A percentile compares a stretch with the other conserved stretches of the same genome.
These are phyloP conservation scores for Picocystis sp. DNA, from an alignment of 163 green algal genomes.

Conservation along the genomic window DNA sequence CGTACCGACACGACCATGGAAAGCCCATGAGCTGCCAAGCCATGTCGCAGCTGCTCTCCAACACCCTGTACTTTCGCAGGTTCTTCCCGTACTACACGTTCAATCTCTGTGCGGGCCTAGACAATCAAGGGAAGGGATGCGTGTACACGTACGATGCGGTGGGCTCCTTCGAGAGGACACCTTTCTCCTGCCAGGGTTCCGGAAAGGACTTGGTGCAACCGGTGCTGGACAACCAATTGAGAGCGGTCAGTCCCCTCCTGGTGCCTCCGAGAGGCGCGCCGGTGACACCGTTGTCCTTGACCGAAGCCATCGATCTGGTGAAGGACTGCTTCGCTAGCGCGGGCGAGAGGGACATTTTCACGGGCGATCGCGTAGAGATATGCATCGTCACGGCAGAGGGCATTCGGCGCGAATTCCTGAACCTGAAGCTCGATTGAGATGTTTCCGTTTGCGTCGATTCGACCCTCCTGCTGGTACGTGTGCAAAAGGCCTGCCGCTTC, in stretches of 20 bases:
- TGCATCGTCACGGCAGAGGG: slow-evolving; percentile 83
- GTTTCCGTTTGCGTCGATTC: too few species aligned
- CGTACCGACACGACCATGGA: slow-evolving; percentile 73
- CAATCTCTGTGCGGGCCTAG: slow-evolving; percentile 87
- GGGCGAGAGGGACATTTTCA: slow-evolving; percentile 97
- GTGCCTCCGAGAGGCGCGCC: slow-evolving; percentile 34
- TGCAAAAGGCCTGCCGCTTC: too few species aligned
- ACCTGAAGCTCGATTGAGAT: slow-evolving; percentile 75
- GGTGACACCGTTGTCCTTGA: slow-evolving; percentile 55
- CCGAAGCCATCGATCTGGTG: slow-evolving; percentile 82
- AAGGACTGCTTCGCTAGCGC: slow-evolving; percentile 89
- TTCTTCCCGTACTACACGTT: slow-evolving; percentile 99
- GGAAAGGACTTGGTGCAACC: slow-evolving; percentile 93
- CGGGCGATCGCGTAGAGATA: slow-evolving; percentile 90
- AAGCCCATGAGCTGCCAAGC: slow-evolving; percentile 70
- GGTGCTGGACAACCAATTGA: slow-evolving; percentile 98
- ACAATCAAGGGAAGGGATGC: slow-evolving; percentile 74
- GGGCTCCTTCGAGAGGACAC: slow-evolving; percentile 74
- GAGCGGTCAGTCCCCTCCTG: slow-evolving; percentile 68
- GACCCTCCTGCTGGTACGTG: too few species aligned
- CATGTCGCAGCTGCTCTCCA: slow-evolving; percentile 83
- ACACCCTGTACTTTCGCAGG: slow-evolving; percentile 73
- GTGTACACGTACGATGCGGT: slow-evolving; percentile 98
- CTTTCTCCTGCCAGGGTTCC: slow-evolving; percentile 55
- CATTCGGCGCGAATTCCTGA: slow-evolving; percentile 41